Base-by-base conservation (phyloP, 1,139 yeast genomes). In the Zygosaccharomyces pseudobailii region DNA sequence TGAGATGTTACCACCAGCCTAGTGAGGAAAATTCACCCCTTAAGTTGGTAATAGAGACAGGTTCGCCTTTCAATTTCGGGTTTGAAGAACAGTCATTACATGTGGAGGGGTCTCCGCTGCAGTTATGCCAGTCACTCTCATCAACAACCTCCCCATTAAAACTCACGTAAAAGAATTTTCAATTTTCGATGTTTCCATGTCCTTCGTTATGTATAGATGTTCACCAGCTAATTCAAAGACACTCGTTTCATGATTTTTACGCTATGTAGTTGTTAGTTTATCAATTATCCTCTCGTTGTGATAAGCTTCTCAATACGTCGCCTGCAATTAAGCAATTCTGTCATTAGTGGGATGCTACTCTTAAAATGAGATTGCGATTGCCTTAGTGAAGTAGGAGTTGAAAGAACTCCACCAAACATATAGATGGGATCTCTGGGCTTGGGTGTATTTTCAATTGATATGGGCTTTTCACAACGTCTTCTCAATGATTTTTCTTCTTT, bases 391-490 rank as follows among this genome's bases (percentile, higher is more conserved):
- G 48, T 36, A n/a, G 67, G 67, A 3, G 57, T 48, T 2, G 58
- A 51, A 9, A 64, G 48, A 2, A 55, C 59, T 9, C 61, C 65
- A 0, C 63, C 66, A 53, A 64, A 63, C 67, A 64, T 63, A 10
- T 41, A 39, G 5, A 64, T 52, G 7, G 68, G 66, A 40, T 62
- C 62, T 22, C 40, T 44, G n/a, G 19, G 19, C 17, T 27, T 13
- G 28, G 13, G 17, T 27, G 24, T 3, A 13, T n/a, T 43, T 40
- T 34, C 33, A 40, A 9, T 20, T 32, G 38, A 25, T 35, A 43
- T 25, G 21, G 32, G 24, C 37, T 48, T 47, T 40, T 45, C 50
- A 36, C 28, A 13, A 37, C 40, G 33, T 25, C 42, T 19, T 42
- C 38, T 23, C 28, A 44, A 38, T 32, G 44, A 22, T 25, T 43